These are phyloP conservation scores for Eurotiales sp. DNA, from an alignment of 2,329 filamentous ascomycete species.

Conservation along the genomic window DNA sequence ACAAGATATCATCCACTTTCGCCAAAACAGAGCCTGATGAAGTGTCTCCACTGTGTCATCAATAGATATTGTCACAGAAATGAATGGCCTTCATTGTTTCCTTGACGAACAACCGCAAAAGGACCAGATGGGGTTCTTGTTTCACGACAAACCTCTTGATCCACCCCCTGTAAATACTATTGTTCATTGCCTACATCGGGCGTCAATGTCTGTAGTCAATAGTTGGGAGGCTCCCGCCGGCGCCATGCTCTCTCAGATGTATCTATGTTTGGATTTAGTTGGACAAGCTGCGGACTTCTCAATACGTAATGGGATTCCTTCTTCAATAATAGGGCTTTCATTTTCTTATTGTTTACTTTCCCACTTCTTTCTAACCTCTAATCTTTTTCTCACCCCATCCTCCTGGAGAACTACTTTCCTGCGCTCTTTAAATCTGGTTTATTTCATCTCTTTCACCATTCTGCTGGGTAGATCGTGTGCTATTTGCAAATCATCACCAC, in stretches of 20 bases:
- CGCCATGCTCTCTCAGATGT: neutral
- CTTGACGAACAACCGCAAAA: neutral
- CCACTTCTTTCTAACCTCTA: neutral
- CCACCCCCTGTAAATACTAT: neutral
- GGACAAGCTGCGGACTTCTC: neutral
- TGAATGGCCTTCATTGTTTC: conserved; percentile 16
- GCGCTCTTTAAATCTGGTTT: neutral
- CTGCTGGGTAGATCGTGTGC: conserved; percentile 15
- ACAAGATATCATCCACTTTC: neutral
- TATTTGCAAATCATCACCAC: neutral
- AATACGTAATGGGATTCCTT: neutral
- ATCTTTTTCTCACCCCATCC: neutral
- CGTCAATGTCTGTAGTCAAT: conserved; percentile 10
- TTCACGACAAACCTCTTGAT: conserved; percentile 14
- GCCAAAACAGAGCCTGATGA: neutral
- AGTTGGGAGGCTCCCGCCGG: neutral
- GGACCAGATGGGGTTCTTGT: conserved; percentile 3
- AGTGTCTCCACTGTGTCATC: conserved; percentile 11
- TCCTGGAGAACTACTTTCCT: neutral
- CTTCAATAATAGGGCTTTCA: neutral
- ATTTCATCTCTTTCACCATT: conserved; percentile 2
- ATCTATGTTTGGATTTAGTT: neutral
- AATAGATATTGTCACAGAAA: conserved; percentile 1
- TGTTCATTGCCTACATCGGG: conserved; percentile 5
- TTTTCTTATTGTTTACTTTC: neutral